phyloP scores from a whole-genome alignment of 2,329 filamentous ascomycete species.

The Aspergillus puulaauensis region DNA sequence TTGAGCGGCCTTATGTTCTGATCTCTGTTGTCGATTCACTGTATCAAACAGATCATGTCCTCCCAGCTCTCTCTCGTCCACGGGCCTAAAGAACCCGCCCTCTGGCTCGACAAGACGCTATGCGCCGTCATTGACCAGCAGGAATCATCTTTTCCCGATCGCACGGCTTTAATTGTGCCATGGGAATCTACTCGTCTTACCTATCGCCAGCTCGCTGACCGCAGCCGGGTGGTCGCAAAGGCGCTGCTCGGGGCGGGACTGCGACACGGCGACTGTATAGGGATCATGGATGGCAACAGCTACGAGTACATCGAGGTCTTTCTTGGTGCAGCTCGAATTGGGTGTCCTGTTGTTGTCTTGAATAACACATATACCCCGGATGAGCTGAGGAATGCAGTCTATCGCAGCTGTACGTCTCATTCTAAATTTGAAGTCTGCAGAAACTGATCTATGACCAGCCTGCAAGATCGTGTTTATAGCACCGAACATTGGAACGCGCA shows the following conservation, averaged over 20 bases:
- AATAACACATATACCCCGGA: conserved; percentile 33
- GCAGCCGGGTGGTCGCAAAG: conserved; percentile 2
- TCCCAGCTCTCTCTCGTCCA: conserved; percentile 14
- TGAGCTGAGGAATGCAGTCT: conserved; percentile 21
- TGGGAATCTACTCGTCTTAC: conserved; percentile 22
- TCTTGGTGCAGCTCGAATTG: conserved; percentile 36
- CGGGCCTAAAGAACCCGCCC: conserved; percentile 19
- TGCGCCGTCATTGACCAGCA: conserved; percentile 23
- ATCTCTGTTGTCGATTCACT: not conserved
- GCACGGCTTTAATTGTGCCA: conserved; percentile 16
- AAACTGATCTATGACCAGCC: conserved; percentile 9
- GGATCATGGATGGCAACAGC: conserved; percentile 64
- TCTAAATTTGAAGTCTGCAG: not conserved
- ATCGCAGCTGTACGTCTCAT: conserved; percentile 19
- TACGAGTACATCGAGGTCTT: conserved; percentile 61
- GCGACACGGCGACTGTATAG: conserved; percentile 65
- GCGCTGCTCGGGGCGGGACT: conserved; percentile 65
- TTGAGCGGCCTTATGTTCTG: not conserved
- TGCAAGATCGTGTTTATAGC: conserved; percentile 29
- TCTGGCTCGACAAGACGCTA: conserved; percentile 20
- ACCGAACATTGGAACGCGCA: conserved; percentile 18
- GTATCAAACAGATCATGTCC: not conserved
- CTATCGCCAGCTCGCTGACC: conserved; percentile 18
- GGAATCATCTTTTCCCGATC: conserved; percentile 10
- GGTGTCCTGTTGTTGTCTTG: conserved; percentile 31